Percentiles rank a stretch among this genome's conserved stretches.
Evolutionary conservation across 2,329 filamentous ascomycete genomes (phyloP).

Genomic region (Fusarium robinianum): DNA sequence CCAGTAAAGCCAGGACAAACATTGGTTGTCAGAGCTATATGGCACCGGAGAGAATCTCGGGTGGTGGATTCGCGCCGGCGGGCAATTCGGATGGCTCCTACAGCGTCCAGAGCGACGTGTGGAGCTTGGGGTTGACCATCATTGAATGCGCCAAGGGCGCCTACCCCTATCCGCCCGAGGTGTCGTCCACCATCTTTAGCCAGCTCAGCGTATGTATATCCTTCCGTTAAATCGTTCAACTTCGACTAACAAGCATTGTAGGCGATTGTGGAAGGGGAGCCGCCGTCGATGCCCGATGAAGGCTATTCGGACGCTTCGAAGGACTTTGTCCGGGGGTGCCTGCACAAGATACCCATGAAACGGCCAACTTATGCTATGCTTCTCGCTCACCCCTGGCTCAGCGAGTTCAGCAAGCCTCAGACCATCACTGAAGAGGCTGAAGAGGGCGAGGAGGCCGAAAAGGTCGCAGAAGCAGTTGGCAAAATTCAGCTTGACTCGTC

Average conservation of each 20-base stretch:
- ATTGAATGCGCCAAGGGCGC: constrained; percentile 94
- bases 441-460: constrained; percentile 57
- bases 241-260: constrained; percentile 46
- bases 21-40: constrained; percentile 99
- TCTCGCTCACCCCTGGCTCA: constrained; percentile 87
- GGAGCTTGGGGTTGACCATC: constrained; percentile 91
- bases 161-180: constrained; percentile 96
- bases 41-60: constrained; percentile 94
- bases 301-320: constrained; percentile 79
- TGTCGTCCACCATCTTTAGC: constrained; percentile 97
- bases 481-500: constrained; percentile 48
- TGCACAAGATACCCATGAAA: constrained; percentile 90
- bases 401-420: constrained; percentile 73
- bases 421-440: constrained; percentile 74
- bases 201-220: constrained; percentile 81
- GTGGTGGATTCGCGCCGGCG: constrained; percentile 75
- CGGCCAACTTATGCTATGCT: constrained; percentile 94
- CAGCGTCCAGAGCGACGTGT: constrained; percentile 97
- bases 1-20: constrained; percentile 97
- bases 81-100: constrained; percentile 81
- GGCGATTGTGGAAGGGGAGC: constrained; percentile 98
- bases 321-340: constrained; percentile 85
- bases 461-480: constrained; percentile 49
- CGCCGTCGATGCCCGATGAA: constrained; percentile 79
- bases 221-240: not conserved